Base-by-base conservation (phyloP, 805 yeast genomes). In the Starmerella powellii region DNA sequence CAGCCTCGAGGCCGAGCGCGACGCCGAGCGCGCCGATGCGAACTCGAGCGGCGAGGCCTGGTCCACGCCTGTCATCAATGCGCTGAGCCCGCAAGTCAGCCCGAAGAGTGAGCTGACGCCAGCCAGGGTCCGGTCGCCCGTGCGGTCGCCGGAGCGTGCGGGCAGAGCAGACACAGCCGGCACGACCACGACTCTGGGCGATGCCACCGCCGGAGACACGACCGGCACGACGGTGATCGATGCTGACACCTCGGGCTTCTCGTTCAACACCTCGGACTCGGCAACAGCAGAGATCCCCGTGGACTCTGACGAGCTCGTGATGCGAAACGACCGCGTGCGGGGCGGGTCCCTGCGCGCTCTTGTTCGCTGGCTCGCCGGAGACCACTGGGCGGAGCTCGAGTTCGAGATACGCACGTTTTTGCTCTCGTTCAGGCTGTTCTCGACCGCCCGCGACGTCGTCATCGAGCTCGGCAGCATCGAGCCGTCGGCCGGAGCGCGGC, bases 351-450 rank as follows among this genome's bases (percentile, higher is more conserved):
- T 60, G n/a, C 49, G 49, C 18, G 60, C 57, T 4, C 42, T 62
- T 8, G 45, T 62, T 6, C 40, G 44, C n/a, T 48, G 56, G 48
- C 42, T 62, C 26, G 54, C 58, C 6, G 53, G 48, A 23, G 17
- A 36, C 6, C 27, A 35, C 21, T 41, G 8, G 20, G 32, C 15
- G 13, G 18, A 29, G 12, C 35, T 33, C 13, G 48, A 45, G 30
- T 37, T 45, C 29, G 45, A 45, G 45, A 67, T 74, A 2, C 74
- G 91, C 0, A 74, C 91, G 0, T 82, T 86, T 55, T 75, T 87
- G 63, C 64, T 84, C 41, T 78, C 83, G 32, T 85, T 80, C 63
- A 70, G 86, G 52, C 72, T 74, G 42, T 87, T 79, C 60, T 72
- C 86, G 0, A 69, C 67, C 37, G 74, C 87, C 1, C 64, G 70